Conservation (phyloP, 306 rosid species). For the Ammopiptanthus mongolicus region DNA sequence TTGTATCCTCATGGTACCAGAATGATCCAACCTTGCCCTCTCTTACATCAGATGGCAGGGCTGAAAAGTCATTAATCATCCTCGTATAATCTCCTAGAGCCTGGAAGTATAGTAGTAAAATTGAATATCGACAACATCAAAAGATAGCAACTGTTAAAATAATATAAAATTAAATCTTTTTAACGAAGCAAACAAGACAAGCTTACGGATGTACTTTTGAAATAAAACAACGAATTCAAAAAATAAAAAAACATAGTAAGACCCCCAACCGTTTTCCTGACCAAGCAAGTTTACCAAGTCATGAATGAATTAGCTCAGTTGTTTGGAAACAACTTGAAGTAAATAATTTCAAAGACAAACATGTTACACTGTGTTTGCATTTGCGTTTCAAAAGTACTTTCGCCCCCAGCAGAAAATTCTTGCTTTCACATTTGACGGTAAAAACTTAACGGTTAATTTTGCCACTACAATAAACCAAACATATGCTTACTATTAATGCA, state of each 20-base stretch:
- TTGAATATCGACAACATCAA: background rate
- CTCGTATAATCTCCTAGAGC: conserved; percentile 76
- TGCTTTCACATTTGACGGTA: too few relatives aligned
- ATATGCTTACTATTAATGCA: too few relatives aligned
- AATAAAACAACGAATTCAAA: background rate
- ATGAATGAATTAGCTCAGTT: background rate
- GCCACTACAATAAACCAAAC: too few relatives aligned
- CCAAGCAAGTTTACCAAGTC: background rate
- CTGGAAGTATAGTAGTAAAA: conserved; percentile 30
- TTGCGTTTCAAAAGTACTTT: too few relatives aligned
- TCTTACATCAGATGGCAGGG: conserved; percentile 41
- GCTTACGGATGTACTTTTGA: background rate
- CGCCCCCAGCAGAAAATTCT: too few relatives aligned
- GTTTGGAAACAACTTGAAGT: background rate
- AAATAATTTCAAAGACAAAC: background rate
- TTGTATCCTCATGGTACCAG: conserved; percentile 76
- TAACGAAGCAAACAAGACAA: background rate
- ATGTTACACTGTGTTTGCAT: too few relatives aligned
- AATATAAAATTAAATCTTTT: background rate
- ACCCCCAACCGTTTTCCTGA: background rate
- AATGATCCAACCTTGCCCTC: conserved; percentile 68
- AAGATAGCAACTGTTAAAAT: background rate
- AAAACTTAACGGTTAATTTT: too few relatives aligned
- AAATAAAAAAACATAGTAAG: background rate
- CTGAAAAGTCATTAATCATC: conserved; percentile 54